Evolutionary conservation across 1,284 basidiomycete species (phyloP).

Genomic region (Ustilago nuda): DNA sequence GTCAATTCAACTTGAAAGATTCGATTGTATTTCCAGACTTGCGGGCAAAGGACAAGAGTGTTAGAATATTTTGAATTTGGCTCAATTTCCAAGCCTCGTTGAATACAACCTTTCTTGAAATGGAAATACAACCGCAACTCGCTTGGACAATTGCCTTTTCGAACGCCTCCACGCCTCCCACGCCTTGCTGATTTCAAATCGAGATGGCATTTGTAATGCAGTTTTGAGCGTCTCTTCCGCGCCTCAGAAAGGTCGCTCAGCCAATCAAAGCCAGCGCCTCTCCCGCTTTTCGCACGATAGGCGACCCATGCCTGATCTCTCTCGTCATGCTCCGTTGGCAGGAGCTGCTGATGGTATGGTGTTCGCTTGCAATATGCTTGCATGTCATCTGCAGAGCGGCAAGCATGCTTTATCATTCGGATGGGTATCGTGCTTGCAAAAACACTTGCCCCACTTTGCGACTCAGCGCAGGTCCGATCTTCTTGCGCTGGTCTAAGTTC

Average conservation of each 20-base stretch:
- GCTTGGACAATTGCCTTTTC: background rate
- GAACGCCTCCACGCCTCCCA: background rate
- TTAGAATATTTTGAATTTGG: background rate
- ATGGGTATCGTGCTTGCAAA: slow-evolving; percentile 24
- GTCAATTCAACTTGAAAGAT: background rate
- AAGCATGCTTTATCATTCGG: slow-evolving; percentile 3
- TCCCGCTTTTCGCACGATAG: slow-evolving; percentile 26
- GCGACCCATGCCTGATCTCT: background rate
- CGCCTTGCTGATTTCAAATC: slow-evolving; percentile 3
- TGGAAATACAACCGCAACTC: too few relatives aligned
- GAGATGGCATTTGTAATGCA: slow-evolving; percentile 42
- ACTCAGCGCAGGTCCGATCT: slow-evolving; percentile 49
- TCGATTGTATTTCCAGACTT: too few relatives aligned
- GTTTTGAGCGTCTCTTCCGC: background rate
- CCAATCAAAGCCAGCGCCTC: slow-evolving; percentile 43
- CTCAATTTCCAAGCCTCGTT: background rate
- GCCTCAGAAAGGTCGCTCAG: slow-evolving; percentile 20
- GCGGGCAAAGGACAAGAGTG: background rate
- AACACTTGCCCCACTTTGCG: slow-evolving; percentile 44
- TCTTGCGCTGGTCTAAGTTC: slow-evolving; percentile 46
- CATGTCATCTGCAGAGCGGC: background rate
- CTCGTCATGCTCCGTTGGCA: too few relatives aligned
- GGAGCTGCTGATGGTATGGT: too few relatives aligned
- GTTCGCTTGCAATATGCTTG: background rate
- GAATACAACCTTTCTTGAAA: slow-evolving; percentile 3